Conservation (phyloP, 345 rosid species). For the Geranium brycei region DNA sequence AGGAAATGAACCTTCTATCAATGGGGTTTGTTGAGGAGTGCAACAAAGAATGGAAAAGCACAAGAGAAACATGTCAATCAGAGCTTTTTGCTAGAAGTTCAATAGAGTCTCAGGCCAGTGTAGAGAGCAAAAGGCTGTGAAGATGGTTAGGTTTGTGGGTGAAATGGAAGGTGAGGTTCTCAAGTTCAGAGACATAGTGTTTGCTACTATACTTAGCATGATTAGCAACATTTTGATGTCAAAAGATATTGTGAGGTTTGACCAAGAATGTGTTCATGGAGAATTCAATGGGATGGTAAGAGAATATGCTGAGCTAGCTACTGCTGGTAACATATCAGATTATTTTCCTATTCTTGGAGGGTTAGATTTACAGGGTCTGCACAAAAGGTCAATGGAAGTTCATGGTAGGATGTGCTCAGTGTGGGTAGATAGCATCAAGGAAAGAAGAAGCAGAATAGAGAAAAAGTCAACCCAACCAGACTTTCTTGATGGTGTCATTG, state of each 20-base stretch:
- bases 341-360: slow-evolving; percentile 11
- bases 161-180: too few relatives aligned
- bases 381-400: neutral
- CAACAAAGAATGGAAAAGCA: too few relatives aligned
- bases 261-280: neutral
- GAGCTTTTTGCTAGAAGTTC: too few relatives aligned
- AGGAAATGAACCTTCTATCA: too few relatives aligned
- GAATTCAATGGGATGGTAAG: slow-evolving; percentile 5
- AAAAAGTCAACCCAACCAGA: neutral
- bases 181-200: neutral
- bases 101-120: too few relatives aligned
- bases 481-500: slow-evolving; percentile 15
- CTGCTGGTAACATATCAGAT: slow-evolving; percentile 10
- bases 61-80: too few relatives aligned
- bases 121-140: too few relatives aligned
- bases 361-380: slow-evolving; percentile 11
- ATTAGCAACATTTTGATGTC: slow-evolving; percentile 3
- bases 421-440: slow-evolving; percentile 5
- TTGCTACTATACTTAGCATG: neutral
- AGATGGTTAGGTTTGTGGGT: too few relatives aligned
- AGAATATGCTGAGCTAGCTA: slow-evolving; percentile 2
- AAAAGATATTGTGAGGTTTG: neutral
- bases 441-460: slow-evolving; percentile 8
- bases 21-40: too few relatives aligned
- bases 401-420: neutral